phyloP scores from a whole-genome alignment of 257 asterid genomes.

The Cynanchum wilfordii region DNA sequence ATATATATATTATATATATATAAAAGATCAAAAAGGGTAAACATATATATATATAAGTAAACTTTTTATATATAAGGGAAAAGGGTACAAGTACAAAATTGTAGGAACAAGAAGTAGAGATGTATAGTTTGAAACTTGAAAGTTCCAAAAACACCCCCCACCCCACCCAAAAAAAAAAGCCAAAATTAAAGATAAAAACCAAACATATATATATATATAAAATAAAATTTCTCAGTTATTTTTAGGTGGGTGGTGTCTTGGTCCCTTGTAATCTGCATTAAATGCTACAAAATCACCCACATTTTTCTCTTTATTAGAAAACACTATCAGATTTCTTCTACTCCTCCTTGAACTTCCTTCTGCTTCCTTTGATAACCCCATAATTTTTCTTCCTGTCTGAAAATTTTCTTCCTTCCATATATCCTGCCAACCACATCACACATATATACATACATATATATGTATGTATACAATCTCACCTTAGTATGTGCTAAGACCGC shows the following conservation, averaged over 20 bases:
- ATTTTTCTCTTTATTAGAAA: slow-evolving; percentile 22
- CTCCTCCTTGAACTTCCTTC: slow-evolving; percentile 9
- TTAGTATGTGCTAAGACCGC: no score
- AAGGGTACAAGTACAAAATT: background rate
- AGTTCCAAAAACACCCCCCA: background rate
- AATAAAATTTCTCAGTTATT: slow-evolving; percentile 32
- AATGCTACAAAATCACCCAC: slow-evolving; percentile 41
- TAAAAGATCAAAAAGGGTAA: no score
- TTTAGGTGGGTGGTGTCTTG: slow-evolving; percentile 64
- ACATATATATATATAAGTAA: no score
- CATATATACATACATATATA: no score
- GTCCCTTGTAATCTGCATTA: slow-evolving; percentile 59
- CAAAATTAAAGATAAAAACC: background rate
- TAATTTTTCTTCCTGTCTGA: background rate
- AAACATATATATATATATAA: background rate
- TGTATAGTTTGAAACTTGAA: no score
- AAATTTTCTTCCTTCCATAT: background rate
- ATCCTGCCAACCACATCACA: background rate
- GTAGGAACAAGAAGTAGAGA: background rate
- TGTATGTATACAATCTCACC: no score
- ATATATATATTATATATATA: no score
- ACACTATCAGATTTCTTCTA: slow-evolving; percentile 15
- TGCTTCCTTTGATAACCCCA: background rate
- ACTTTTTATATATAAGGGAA: no score
- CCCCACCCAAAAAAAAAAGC: background rate